phyloP scores from a whole-genome alignment of 1,139 yeast genomes.

The Oligophagozyma castellii region DNA sequence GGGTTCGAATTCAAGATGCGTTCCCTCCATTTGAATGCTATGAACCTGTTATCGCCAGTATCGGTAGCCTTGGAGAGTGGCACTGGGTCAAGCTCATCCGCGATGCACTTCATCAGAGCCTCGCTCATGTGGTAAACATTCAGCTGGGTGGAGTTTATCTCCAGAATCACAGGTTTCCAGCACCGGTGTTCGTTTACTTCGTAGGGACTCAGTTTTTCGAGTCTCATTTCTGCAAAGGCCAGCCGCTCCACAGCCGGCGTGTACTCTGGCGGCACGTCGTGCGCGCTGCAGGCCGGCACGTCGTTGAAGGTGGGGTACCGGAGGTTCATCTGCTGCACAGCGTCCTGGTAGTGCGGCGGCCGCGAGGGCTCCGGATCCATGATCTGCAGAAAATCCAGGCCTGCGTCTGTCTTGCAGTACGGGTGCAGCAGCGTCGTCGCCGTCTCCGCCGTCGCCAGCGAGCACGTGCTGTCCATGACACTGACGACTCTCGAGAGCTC shows the following conservation, averaged over 20 bases:
- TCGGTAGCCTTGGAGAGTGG: constrained; percentile 2
- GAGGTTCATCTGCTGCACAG: constrained; percentile 25
- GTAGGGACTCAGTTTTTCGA: constrained; percentile 55
- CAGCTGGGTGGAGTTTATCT: constrained; percentile 61
- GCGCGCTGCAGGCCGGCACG: constrained; percentile 13
- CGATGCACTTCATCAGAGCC: constrained; percentile 12
- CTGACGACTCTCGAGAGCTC: too few species aligned
- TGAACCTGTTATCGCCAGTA: constrained; percentile 1
- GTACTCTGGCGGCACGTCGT: constrained; percentile 35
- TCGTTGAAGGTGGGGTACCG: constrained; percentile 34
- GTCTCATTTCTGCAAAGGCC: constrained; percentile 37
- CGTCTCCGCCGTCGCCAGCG: constrained; percentile 5
- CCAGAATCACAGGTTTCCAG: constrained; percentile 51
- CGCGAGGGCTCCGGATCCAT: constrained; percentile 36
- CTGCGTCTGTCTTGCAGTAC: constrained; percentile 7
- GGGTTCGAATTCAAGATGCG: too few species aligned
- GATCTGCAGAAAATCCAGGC: constrained; percentile 23
- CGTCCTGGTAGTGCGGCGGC: constrained; percentile 32
- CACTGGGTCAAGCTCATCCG: constrained; percentile 19
- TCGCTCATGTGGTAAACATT: constrained; percentile 38
- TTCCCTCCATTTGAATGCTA: too few species aligned
- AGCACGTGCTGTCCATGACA: too few species aligned
- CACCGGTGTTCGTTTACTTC: constrained; percentile 45
- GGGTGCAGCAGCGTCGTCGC: constrained; percentile 1
- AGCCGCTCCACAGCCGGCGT: constrained; percentile 44